phyloP scores from a whole-genome alignment of 2,329 filamentous ascomycete species.

The Fusarium sp. region DNA sequence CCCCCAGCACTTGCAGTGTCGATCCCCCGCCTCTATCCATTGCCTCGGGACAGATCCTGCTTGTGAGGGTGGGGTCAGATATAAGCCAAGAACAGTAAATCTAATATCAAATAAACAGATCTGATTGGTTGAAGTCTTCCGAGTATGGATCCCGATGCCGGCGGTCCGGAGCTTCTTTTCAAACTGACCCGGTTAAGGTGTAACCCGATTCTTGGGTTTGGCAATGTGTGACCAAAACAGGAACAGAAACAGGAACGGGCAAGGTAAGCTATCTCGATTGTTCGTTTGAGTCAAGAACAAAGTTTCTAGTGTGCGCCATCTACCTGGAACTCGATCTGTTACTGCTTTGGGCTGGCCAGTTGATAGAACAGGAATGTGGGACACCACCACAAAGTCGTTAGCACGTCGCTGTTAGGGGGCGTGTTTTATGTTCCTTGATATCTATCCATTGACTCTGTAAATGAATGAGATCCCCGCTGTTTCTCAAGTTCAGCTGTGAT shows the following conservation, averaged over 20 bases:
- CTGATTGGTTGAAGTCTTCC: neutral
- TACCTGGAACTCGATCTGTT: neutral
- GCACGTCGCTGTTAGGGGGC: neutral
- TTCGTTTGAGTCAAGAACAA: constrained; percentile 9
- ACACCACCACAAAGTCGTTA: constrained; percentile 15
- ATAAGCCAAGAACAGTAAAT: neutral
- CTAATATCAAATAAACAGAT: neutral
- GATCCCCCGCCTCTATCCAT: constrained; percentile 33
- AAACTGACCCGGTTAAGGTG: constrained; percentile 28
- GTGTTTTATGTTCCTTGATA: neutral
- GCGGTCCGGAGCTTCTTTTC: constrained; percentile 1
- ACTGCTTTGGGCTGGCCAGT: constrained; percentile 6
- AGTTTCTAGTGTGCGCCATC: constrained; percentile 1
- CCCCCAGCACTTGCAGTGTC: constrained; percentile 34
- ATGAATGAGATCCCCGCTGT: neutral
- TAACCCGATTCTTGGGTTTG: constrained; percentile 10
- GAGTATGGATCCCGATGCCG: constrained; percentile 9
- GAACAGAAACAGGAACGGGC: neutral
- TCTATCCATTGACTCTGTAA: neutral
- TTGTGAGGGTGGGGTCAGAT: neutral
- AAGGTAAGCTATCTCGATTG: neutral
- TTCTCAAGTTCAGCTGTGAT: neutral
- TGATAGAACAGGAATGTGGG: constrained; percentile 32
- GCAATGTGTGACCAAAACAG: constrained; percentile 7
- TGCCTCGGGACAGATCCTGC: constrained; percentile 9